Base-by-base conservation (phyloP, 768 basidiomycete species). In the Panaeolus papilionaceus region DNA sequence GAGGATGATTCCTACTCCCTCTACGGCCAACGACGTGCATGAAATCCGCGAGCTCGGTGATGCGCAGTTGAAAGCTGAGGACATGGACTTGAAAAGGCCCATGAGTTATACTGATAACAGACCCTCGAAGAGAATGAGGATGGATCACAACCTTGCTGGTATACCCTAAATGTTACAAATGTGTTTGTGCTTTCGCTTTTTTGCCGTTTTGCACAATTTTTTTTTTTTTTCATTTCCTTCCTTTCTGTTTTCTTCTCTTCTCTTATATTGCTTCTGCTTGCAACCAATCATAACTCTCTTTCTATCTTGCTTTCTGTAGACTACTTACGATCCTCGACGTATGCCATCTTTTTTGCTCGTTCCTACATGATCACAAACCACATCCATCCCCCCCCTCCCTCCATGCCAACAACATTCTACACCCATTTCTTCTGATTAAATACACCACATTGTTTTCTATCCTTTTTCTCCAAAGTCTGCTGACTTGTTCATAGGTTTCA, bases 41-140 rank as follows among this genome's bases (percentile, higher is more conserved):
- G 79, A 82, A 62, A 75, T 75, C 42, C 78, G 80, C 64, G 84
- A 86, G 54, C 78, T 79, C 65, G 80, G 81, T 11, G 54, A 58
- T 16, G 54, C 6, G 12, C 72, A 75, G 14, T 78, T 82, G 67
- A 79, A 81, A 69, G 79, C 85, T 37, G 81, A 82, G 72, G 88
- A 88, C 18, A 65, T 80, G 66, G 90, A 91, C 70, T 74, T 88
- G 77, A 91, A 90, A 81, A 80, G 88, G 77, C 81, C 83, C 73
- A 73, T 86, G 75, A 87, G 89, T 65, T 85, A 86, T 71, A 70
- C 83, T 66, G 88, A 87, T 66, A 76, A 72, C 68, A 85, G 87
- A 71, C 85, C 85, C 66, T 79, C 82, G 69, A 92, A 92, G 87
- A 91, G 89, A 85, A 88, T 92, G 86, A 85, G 89, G 76, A 85